Evolutionary conservation across 192 early-diverging fungal genomes (phyloP), one percentile per base, ranked within the genome.

Genomic region (Radiomyces spectabilis): DNA sequence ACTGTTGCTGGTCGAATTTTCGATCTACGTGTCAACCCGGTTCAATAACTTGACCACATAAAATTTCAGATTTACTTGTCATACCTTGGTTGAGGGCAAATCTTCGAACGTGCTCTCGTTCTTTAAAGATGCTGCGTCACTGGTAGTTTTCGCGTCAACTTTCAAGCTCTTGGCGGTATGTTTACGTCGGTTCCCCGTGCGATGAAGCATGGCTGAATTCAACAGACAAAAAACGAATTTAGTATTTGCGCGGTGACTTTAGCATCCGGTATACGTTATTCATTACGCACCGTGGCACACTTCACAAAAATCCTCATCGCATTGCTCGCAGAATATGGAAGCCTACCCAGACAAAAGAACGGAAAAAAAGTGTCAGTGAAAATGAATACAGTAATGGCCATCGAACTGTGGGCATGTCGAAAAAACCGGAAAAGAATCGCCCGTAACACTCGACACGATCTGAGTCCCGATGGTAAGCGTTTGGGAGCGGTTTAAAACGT

Each of bases 241-340:
- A n/a, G n/a, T n/a, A n/a, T n/a, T n/a, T n/a, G 16, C 24, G n/a
- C 9, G 19, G 42, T 44, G 42, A 44, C 12, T 48, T n/a, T 21
- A 4, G 9, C 46, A 5, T 27, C 13, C 27, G 24, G 4, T 48
- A 48, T 30, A 21, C 24, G 30, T 30, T 30, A 21, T 13, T 15
- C 19, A 6, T 19, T n/a, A 29, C 18, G 19, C 39, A 66, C 64
- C 78, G 54, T 80, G 87, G 62, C 94, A 97, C 19, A 97, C 91
- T 61, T 89, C 86, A 66, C 94, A 97, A 84, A 88, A 97, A 60
- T 88, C 84, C 62, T 88, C 93, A 39, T 73, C 77, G 40, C 93
- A 95, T 58, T 92, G 83, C 51, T 93, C 85, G 73, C 95, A 97
- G 56, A 75, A 81, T 26, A 85, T 64, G 2, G 67, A 59, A 0